Conservation (phyloP, 2,329 filamentous ascomycete genomes). For the Apiospora pterosperma region DNA sequence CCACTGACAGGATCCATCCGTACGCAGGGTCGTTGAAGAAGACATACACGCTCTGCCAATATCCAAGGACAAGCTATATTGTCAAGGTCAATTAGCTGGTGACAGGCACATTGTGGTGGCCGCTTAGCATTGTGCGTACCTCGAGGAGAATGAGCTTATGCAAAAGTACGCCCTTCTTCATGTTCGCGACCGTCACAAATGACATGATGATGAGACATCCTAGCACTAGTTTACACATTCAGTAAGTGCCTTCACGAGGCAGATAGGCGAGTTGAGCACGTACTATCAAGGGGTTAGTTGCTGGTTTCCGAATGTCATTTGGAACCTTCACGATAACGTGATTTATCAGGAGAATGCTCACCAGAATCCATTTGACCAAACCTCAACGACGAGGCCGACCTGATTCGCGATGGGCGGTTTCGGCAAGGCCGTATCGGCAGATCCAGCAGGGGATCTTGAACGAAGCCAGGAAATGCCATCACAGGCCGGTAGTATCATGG, state of each 20-base stretch:
- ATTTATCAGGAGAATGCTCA: background rate
- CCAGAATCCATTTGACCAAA: background rate
- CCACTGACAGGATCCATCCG: conserved; percentile 61
- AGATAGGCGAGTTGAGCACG: background rate
- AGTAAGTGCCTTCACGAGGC: background rate
- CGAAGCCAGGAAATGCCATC: background rate
- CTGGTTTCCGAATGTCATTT: background rate
- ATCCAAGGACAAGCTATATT: conserved; percentile 48
- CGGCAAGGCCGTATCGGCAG: background rate
- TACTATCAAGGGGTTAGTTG: background rate
- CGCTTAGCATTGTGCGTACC: conserved; percentile 22
- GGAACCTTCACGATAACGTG: background rate
- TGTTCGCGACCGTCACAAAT: conserved; percentile 45
- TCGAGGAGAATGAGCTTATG: conserved; percentile 49
- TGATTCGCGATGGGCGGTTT: background rate
- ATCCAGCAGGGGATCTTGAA: background rate
- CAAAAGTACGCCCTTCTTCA: conserved; percentile 41
- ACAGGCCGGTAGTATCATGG: background rate
- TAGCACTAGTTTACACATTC: conserved; percentile 28
- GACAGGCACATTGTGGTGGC: background rate
- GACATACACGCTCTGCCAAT: conserved; percentile 57
- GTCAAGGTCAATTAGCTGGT: background rate
- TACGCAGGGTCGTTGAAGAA: conserved; percentile 45
- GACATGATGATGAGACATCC: conserved; percentile 46
- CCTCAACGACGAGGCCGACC: background rate